Evolutionary conservation across 306 rosid genomes (phyloP).

Genomic region (Chamaecrista fasciculata): DNA sequence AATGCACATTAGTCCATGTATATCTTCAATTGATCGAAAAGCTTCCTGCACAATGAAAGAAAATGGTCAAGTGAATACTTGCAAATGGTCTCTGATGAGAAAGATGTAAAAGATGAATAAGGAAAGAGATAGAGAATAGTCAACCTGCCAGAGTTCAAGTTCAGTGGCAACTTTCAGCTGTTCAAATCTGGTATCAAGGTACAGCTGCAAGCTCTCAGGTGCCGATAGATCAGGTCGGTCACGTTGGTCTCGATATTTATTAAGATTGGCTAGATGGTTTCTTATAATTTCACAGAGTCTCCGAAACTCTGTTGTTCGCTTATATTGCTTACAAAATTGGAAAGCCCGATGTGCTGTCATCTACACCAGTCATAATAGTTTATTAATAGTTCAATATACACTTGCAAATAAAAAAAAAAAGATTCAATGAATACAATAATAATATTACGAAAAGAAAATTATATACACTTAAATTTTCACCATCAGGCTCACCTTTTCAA

Average conservation of each 20-base stretch:
- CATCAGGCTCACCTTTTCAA: too few relatives aligned
- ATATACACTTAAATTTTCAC: too few relatives aligned
- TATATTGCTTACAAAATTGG: constrained; percentile 97
- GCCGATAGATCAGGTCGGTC: constrained; percentile 88
- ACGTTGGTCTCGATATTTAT: constrained; percentile 91
- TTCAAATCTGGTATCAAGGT: constrained; percentile 94
- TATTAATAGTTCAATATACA: not conserved
- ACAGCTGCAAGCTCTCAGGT: constrained; percentile 90
- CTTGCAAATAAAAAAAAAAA: not conserved
- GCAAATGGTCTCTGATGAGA: not conserved
- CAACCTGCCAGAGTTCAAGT: constrained; percentile 98
- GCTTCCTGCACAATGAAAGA: constrained; percentile 70
- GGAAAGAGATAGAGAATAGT: not conserved
- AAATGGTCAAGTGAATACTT: not conserved
- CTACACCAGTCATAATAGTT: constrained; percentile 39
- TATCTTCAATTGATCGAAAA: constrained; percentile 90
- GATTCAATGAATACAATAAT: not conserved
- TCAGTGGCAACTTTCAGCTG: constrained; percentile 97
- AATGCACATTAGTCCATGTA: constrained; percentile 95
- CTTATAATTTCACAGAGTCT: constrained; percentile 92
- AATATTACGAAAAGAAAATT: too few relatives aligned
- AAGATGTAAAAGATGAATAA: not conserved
- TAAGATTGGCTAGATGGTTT: constrained; percentile 84
- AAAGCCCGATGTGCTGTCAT: constrained; percentile 99
- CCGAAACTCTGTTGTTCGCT: constrained; percentile 90